phyloP scores from a whole-genome alignment of 306 rosid species.

The Vigna unguiculata region DNA sequence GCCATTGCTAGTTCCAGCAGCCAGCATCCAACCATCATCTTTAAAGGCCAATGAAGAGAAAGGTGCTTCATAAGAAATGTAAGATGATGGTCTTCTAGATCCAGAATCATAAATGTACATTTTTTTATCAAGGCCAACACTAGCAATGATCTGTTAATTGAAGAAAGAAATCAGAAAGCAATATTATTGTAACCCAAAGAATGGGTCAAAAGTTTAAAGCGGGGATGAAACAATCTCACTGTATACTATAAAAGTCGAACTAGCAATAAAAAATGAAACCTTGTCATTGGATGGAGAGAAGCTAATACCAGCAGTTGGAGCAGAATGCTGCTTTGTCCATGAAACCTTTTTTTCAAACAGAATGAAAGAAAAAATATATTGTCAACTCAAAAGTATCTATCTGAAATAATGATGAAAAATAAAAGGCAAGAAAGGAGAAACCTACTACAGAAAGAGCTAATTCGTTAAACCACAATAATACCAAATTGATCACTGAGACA shows the following conservation, averaged over 20 bases:
- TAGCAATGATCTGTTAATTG: constrained; percentile 82
- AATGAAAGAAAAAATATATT: constrained; percentile 9
- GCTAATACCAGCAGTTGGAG: constrained; percentile 97
- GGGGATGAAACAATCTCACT: constrained; percentile 39
- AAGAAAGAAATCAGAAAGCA: constrained; percentile 48
- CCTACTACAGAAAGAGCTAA: constrained; percentile 27
- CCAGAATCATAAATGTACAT: constrained; percentile 90
- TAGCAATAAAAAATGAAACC: constrained; percentile 57
- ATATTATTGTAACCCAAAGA: constrained; percentile 39
- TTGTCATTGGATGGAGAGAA: constrained; percentile 98
- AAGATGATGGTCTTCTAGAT: constrained; percentile 82
- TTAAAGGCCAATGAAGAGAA: constrained; percentile 91
- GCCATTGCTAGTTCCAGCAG: constrained; percentile 98
- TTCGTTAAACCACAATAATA: constrained; percentile 7
- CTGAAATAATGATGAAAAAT: constrained; percentile 20
- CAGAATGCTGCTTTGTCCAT: constrained; percentile 98
- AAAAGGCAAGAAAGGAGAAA: constrained; percentile 30
- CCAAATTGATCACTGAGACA: constrained; percentile 28
- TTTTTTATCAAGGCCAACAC: constrained; percentile 95
- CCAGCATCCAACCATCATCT: constrained; percentile 96
- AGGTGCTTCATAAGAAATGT: constrained; percentile 89
- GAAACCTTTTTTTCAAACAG: constrained; percentile 60
- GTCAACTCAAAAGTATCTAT: constrained; percentile 21
- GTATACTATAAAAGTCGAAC: constrained; percentile 28
- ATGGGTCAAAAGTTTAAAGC: constrained; percentile 38